Base-by-base conservation (phyloP, 2,329 filamentous ascomycete species). In the Raffaelea ambrosiae region DNA sequence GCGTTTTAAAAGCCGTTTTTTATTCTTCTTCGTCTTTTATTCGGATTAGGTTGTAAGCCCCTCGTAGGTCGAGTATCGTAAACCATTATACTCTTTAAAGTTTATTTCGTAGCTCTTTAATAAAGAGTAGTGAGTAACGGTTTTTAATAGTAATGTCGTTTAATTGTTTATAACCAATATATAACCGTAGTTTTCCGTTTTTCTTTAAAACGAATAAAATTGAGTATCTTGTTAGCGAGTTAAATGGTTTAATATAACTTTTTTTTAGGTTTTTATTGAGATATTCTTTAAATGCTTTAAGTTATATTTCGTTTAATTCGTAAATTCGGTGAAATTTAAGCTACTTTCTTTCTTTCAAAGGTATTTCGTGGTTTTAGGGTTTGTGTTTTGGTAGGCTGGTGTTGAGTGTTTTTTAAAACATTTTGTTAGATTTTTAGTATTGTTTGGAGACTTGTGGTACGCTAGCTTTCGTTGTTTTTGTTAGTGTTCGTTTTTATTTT, bases 1-100 rank as follows among this genome's bases (percentile, higher is more conserved):
- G 44, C 9, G 33, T 61, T 14, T 49, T 41, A 49, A 65, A 65
- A 3, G 48, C 51, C 36, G 20, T 40, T n/a, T 47, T 47, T 41
- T 45, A 45, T 39, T 45, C 26, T 31, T 45, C 35, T 22, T 16
- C 20, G 33, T 38, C 8, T 16, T 45, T 45, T 18, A 45, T 45
- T 4, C 20, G 20, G 18, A 45, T 45, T 18, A n/a, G 19, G 21
- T 45, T 31, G 22, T 45, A 45, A 3, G n/a, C 29, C 9, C 20
- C 22, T 20, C 22, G 5, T 36, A 45, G 3, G 20, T 45, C 26
- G 10, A 45, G n/a, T n/a, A 11, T 22, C 7, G 20, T 45, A 26
- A 45, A 45, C 20, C 21, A 45, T n/a, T 29, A 29, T 29, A 29
- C 26, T 29, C 26, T 29, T 29, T 29, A 29, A 29, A 29, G 26